These are phyloP conservation scores for Coniella vitis DNA, from an alignment of 2,329 filamentous ascomycete species.

Conservation along the genomic window DNA sequence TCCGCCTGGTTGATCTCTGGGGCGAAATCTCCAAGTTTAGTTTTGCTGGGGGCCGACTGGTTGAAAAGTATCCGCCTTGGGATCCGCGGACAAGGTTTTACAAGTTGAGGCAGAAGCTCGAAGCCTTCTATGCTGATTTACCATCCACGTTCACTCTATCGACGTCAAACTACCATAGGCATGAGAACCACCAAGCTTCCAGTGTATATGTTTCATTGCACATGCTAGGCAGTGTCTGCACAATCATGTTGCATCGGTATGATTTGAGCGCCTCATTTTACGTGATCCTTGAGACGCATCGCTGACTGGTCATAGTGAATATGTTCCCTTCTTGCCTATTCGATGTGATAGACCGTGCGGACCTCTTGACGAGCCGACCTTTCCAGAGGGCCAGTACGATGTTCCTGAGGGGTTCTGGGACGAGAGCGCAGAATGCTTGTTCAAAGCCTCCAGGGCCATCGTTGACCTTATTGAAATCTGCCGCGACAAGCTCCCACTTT, in stretches of 20 bases:
- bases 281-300: not conserved
- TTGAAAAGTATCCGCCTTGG: slow-evolving; percentile 52
- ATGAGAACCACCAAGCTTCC: slow-evolving; percentile 56
- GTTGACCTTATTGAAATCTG: slow-evolving; percentile 58
- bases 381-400: slow-evolving; percentile 34
- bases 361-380: slow-evolving; percentile 53
- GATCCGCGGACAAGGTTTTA: slow-evolving; percentile 47
- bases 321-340: slow-evolving; percentile 60
- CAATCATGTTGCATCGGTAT: slow-evolving; percentile 57
- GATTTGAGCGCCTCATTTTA: not conserved
- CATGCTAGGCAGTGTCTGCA: slow-evolving; percentile 57
- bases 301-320: slow-evolving; percentile 35
- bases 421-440: slow-evolving; percentile 54
- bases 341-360: slow-evolving; percentile 41
- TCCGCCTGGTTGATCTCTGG: slow-evolving; percentile 53
- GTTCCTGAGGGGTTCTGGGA: slow-evolving; percentile 55
- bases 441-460: slow-evolving; percentile 55
- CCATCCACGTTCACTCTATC: slow-evolving; percentile 53
- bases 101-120: slow-evolving; percentile 43
- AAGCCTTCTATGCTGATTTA: slow-evolving; percentile 45
- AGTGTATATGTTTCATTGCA: slow-evolving; percentile 62
- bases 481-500: slow-evolving; percentile 57
- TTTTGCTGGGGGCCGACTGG: slow-evolving; percentile 44
- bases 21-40: slow-evolving; percentile 52
- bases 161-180: slow-evolving; percentile 55